A percentile compares a stretch with the other conserved stretches of the same genome.
These are phyloP conservation scores for Penicillium glabrum DNA, from an alignment of 2,329 filamentous ascomycete genomes.

Conservation along the genomic window DNA sequence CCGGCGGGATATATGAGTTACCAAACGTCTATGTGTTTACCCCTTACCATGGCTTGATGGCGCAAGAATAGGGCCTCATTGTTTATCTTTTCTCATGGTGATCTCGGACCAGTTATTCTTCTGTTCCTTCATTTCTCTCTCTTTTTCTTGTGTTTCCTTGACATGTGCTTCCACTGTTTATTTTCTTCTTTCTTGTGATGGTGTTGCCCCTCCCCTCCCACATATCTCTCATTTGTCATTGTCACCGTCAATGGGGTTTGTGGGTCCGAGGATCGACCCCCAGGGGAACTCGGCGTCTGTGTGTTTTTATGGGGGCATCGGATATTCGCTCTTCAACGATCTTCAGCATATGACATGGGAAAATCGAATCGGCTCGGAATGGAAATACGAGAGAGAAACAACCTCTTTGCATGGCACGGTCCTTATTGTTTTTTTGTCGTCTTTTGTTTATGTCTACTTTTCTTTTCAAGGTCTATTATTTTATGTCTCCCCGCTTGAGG, in stretches of 20 bases:
- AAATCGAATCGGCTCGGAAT: slow-evolving; percentile 9
- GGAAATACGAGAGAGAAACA: slow-evolving; percentile 20
- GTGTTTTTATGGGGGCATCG: slow-evolving; percentile 8
- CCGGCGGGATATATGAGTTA: slow-evolving; percentile 34
- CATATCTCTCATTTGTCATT: slow-evolving; percentile 1
- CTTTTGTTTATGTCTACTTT: slow-evolving; percentile 3
- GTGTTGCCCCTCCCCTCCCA: slow-evolving; percentile 3
- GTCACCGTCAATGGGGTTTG: slow-evolving; percentile 12
- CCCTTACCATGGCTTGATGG: slow-evolving; percentile 33
- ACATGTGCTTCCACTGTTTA: slow-evolving; percentile 15
- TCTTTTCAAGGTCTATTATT: slow-evolving; percentile 18
- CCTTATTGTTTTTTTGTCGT: slow-evolving; percentile 12
- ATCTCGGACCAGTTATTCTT: slow-evolving; percentile 9
- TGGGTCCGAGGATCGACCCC: slow-evolving; percentile 10
- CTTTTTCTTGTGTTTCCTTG: slow-evolving; percentile 10
- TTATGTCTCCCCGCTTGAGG: slow-evolving; percentile 17
- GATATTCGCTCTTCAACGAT: slow-evolving; percentile 18
- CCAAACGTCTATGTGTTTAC: slow-evolving; percentile 24
- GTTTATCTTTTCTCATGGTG: slow-evolving; percentile 9
- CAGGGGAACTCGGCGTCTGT: slow-evolving; percentile 15
- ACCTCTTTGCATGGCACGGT: slow-evolving; percentile 23
- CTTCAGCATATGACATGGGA: slow-evolving; percentile 22
- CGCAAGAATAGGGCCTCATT: slow-evolving; percentile 30
- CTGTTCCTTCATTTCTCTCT: slow-evolving; percentile 10
- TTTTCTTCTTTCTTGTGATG: slow-evolving; percentile 16